Conservation (phyloP, 176 grass and related monocot species). For the Ananas comosus region DNA sequence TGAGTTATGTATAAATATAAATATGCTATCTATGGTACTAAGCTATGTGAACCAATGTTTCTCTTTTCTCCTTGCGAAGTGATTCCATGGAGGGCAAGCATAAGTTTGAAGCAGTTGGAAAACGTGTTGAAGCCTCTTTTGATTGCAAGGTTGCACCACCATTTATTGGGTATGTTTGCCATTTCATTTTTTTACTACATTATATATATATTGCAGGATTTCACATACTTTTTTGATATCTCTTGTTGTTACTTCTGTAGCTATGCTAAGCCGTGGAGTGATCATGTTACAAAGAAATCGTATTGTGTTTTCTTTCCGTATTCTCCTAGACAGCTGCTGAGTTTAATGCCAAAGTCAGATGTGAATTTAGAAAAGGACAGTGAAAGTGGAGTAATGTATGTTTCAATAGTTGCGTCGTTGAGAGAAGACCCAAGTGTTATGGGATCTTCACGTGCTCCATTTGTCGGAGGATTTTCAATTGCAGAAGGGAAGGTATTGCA, state of each 20-base stretch:
- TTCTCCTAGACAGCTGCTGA: constrained; percentile 47
- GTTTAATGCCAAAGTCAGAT: constrained; percentile 35
- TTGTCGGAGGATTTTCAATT: constrained; percentile 66
- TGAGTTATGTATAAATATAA: constrained; percentile 6
- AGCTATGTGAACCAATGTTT: neutral
- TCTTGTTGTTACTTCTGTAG: constrained; percentile 22
- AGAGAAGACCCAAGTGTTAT: constrained; percentile 51
- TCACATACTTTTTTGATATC: neutral
- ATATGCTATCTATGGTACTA: constrained; percentile 12
- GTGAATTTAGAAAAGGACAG: constrained; percentile 16
- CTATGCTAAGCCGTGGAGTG: constrained; percentile 63
- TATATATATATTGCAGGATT: neutral
- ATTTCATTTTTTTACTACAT: neutral
- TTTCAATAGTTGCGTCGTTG: constrained; percentile 58
- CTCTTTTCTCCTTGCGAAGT: constrained; percentile 24
- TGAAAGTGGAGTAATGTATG: constrained; percentile 30
- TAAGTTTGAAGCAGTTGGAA: constrained; percentile 25
- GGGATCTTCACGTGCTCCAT: constrained; percentile 49
- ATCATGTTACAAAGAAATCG: constrained; percentile 40
- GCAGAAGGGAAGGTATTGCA: constrained; percentile 39
- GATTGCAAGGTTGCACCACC: constrained; percentile 74
- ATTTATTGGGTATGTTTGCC: constrained; percentile 65
- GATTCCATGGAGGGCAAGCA: constrained; percentile 25
- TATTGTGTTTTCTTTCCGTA: constrained; percentile 79
- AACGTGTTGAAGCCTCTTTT: constrained; percentile 41